phyloP scores from a whole-genome alignment of 441 rosid species.

The Theobroma grandiflorum region DNA sequence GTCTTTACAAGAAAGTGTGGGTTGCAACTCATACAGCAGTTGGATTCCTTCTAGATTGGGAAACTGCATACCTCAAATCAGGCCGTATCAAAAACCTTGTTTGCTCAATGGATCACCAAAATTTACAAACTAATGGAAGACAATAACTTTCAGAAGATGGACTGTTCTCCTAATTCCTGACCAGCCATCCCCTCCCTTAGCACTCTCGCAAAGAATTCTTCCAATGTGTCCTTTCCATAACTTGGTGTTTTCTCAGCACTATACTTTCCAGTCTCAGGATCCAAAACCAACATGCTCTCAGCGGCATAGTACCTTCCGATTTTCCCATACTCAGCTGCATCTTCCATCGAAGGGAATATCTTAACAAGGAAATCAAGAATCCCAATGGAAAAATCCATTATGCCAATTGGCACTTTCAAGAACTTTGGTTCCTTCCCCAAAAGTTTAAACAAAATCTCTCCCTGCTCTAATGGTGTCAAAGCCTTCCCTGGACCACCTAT shows the following conservation, averaged over 20 bases:
- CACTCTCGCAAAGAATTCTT: conserved; percentile 77
- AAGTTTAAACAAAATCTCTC: conserved; percentile 76
- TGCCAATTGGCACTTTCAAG: conserved; percentile 85
- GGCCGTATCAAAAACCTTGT: conserved; percentile 34
- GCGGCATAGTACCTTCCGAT: conserved; percentile 95
- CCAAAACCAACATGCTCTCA: conserved; percentile 89
- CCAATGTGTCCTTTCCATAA: conserved; percentile 85
- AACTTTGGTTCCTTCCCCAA: conserved; percentile 84
- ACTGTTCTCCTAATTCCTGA: conserved; percentile 93
- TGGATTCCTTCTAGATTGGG: background rate
- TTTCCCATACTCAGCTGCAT: conserved; percentile 95
- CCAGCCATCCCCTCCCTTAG: conserved; percentile 91
- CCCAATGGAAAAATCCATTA: conserved; percentile 88
- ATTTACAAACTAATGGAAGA: conserved; percentile 25
- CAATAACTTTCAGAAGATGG: conserved; percentile 47
- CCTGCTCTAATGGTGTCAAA: conserved; percentile 89
- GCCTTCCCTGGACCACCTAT: conserved; percentile 97
- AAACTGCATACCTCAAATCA: conserved; percentile 8
- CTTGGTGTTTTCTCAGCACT: conserved; percentile 88
- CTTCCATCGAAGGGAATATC: conserved; percentile 80
- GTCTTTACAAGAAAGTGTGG: conserved; percentile 29
- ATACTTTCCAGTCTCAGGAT: conserved; percentile 85
- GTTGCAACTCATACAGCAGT: background rate
- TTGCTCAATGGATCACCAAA: conserved; percentile 10
- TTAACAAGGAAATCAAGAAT: conserved; percentile 72